Percentiles rank a stretch among this genome's conserved stretches.
These are phyloP conservation scores for Malus sieversii DNA, from an alignment of 306 rosid genomes.

Conservation along the genomic window DNA sequence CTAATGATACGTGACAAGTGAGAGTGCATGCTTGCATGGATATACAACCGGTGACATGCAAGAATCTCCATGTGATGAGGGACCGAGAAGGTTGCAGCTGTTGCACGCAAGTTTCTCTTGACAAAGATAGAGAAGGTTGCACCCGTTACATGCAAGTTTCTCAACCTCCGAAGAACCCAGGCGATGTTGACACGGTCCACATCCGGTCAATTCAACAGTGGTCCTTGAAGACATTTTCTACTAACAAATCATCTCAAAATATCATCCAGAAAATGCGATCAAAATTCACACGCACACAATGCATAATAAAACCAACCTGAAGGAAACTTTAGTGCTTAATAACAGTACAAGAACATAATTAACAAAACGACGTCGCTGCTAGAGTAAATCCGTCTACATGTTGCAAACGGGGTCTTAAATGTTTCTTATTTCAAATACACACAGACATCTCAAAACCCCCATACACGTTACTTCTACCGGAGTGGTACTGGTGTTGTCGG, in stretches of 20 bases:
- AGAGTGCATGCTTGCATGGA: no score
- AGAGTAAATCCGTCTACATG: not conserved
- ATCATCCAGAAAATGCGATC: not conserved
- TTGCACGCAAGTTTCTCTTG: no score
- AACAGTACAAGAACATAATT: not conserved
- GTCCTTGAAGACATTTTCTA: not conserved
- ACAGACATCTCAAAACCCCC: not conserved
- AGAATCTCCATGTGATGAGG: not conserved
- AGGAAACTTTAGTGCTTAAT: not conserved
- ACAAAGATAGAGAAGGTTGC: not conserved
- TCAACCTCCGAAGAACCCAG: not conserved
- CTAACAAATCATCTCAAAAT: not conserved
- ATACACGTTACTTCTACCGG: not conserved
- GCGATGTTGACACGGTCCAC: not conserved
- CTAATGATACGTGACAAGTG: no score
- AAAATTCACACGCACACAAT: not conserved
- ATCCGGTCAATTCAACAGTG: no score
- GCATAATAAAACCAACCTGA: not conserved
- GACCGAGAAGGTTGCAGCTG: not conserved
- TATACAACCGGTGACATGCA: no score
- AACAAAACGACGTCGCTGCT: not conserved
- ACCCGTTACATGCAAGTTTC: no score
- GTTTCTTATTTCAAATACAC: not conserved
- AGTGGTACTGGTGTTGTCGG: not conserved
- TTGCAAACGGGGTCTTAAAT: not conserved